These are phyloP conservation scores for Alternaria arborescens DNA, from an alignment of 2,329 filamentous ascomycete species.

Conservation along the genomic window DNA sequence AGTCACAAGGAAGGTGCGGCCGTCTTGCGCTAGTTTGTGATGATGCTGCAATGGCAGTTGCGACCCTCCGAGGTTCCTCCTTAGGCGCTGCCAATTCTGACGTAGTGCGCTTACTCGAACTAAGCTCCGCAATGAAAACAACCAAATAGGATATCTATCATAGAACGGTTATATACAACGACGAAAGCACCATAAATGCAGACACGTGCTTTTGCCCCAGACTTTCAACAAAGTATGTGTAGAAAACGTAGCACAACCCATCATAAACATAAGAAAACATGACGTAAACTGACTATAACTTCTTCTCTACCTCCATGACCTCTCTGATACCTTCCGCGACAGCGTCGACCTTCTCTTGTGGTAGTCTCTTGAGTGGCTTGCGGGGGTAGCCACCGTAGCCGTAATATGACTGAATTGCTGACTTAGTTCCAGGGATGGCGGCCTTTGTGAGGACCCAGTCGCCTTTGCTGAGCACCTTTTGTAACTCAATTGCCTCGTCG, in stretches of 20 bases:
- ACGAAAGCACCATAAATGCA: conserved; percentile 24
- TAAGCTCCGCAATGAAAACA: background rate
- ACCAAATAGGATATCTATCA: conserved; percentile 16
- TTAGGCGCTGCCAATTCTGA: background rate
- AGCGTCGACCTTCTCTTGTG: conserved; percentile 61
- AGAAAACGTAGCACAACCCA: conserved; percentile 2
- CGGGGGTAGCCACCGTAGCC: conserved; percentile 83
- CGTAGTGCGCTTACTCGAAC: background rate
- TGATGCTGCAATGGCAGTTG: background rate
- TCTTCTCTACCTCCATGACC: conserved; percentile 70
- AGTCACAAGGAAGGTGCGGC: conserved; percentile 2
- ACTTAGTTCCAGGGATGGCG: conserved; percentile 86
- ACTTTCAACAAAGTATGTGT: conserved; percentile 10
- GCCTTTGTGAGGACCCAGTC: conserved; percentile 87
- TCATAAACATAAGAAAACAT: conserved; percentile 7
- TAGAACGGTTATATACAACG: conserved; percentile 28
- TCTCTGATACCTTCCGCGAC: conserved; percentile 59
- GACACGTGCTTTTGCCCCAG: conserved; percentile 11
- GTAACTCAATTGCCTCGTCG: conserved; percentile 77
- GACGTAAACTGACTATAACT: conserved; percentile 37
- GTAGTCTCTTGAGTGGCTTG: conserved; percentile 73
- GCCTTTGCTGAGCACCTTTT: conserved; percentile 78
- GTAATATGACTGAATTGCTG: conserved; percentile 79
- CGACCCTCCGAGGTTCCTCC: background rate
- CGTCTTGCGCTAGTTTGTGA: background rate